Conservation (phyloP, 2,329 filamentous ascomycete genomes). For the Fusarium setosum region DNA sequence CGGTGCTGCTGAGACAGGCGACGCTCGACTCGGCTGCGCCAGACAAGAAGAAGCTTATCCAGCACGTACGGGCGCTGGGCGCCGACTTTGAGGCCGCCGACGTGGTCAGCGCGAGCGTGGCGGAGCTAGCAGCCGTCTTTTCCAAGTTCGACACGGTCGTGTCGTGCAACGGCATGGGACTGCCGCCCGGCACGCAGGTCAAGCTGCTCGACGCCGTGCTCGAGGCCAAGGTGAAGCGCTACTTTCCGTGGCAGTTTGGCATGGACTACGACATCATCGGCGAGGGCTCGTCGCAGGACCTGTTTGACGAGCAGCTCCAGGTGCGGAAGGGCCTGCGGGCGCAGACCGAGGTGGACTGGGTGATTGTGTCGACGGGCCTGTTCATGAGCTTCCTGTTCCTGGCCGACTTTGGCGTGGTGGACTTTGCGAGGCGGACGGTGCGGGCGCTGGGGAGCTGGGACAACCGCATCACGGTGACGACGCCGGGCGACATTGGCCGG, state of each 20-base stretch:
- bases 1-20: slow-evolving; percentile 64
- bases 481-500: slow-evolving; percentile 71
- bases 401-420: slow-evolving; percentile 70
- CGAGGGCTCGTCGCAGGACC: slow-evolving; percentile 66
- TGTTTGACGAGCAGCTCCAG: slow-evolving; percentile 76
- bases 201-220: slow-evolving; percentile 69
- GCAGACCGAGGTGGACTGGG: slow-evolving; percentile 65
- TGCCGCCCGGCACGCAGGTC: slow-evolving; percentile 64
- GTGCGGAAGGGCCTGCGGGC: slow-evolving; percentile 64
- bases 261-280: slow-evolving; percentile 77
- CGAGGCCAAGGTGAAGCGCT: slow-evolving; percentile 60
- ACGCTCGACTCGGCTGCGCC: slow-evolving; percentile 54
- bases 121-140: slow-evolving; percentile 57
- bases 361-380: slow-evolving; percentile 74
- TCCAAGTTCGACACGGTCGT: slow-evolving; percentile 64
- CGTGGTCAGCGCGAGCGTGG: slow-evolving; percentile 48
- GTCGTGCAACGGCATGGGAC: slow-evolving; percentile 70
- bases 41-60: slow-evolving; percentile 49
- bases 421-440: slow-evolving; percentile 54
- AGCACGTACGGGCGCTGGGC: slow-evolving; percentile 50
- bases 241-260: slow-evolving; percentile 80
- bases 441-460: slow-evolving; percentile 71
- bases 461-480: slow-evolving; percentile 71
- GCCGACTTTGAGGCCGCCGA: slow-evolving; percentile 59
- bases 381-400: slow-evolving; percentile 79